Conservation (phyloP, 352 stramenopile species). For the Heterotrichella gracilis region DNA sequence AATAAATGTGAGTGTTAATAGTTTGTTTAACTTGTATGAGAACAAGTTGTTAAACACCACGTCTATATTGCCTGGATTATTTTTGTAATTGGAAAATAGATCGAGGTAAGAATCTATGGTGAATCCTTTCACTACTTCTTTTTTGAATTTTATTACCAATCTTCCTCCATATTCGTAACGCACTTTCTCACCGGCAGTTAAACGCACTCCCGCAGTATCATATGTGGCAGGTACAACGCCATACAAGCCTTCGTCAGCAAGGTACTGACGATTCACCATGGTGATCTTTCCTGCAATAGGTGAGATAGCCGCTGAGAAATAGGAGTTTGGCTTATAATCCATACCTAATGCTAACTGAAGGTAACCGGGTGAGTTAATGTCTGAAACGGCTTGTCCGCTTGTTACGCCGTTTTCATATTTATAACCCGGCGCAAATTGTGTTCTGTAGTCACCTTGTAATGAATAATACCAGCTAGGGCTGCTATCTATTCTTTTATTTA, state of each 20-base stretch:
- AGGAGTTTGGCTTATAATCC: background rate
- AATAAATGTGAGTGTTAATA: background rate
- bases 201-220: background rate
- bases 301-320: background rate
- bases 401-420: background rate
- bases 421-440: background rate
- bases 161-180: background rate
- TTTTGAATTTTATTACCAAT: background rate
- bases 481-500: no score
- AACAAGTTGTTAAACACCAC: slow-evolving; percentile 6
- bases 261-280: background rate
- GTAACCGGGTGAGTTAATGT: background rate
- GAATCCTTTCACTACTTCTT: background rate
- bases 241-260: background rate
- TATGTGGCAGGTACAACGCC: background rate
- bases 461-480: background rate
- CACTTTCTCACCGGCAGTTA: background rate
- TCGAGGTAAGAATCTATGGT: background rate
- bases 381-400: background rate
- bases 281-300: background rate
- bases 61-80: background rate
- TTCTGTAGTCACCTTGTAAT: background rate
- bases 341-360: background rate
- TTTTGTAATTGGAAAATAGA: background rate
- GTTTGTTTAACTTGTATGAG: background rate